Evolutionary conservation across 2,329 filamentous ascomycete species (phyloP), one percentile per base, ranked within the genome.

Genomic region (Fusarium pininemorale): DNA sequence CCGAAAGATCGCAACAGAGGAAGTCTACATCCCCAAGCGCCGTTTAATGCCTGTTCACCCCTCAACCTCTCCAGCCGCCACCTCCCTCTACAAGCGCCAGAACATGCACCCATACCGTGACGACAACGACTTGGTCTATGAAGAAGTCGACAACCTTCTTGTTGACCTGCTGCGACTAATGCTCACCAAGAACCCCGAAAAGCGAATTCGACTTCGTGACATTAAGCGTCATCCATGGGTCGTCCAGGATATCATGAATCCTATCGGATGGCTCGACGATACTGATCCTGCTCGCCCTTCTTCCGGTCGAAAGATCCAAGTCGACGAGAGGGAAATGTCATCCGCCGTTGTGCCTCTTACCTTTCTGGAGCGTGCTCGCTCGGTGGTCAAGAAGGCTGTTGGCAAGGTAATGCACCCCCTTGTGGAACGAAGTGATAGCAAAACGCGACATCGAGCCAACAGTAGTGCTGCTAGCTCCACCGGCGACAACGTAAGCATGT

Each of bases 161-260:
- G 88, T 91, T 60, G 94, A 99, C 80, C 87, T 99, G 18, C 84
- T 99, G 35, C 87, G 86, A 55, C 90, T 91, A 74, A 91, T 99
- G 84, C 88, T 99, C 66, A 92, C 89, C 75, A 99, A 98, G 83
- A 94, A 98, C 79, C 95, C 96, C 2, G 88, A 93, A 37, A 92
- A 95, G 82, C 91, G 96, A 44, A 98, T 99, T 78, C 93, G 94
- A 13, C 86, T 99, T 58, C 91, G 92, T 69, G 96, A 98, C 77
- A 96, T 98, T 78, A 98, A 98, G 82, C 92, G 93, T 69, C 96
- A 99, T 80, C 92, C 92, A 10, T 99, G 96, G 96, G 92, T 98
- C 22, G 87, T 96, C 3, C 87, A 92, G 66, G 95, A 93, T 72
- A 89, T 98, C 51, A 85, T 90, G 39, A 92, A 98, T 75, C 89